phyloP scores from a whole-genome alignment of 495 filamentous ascomycete genomes.

The Talaromyces liani region DNA sequence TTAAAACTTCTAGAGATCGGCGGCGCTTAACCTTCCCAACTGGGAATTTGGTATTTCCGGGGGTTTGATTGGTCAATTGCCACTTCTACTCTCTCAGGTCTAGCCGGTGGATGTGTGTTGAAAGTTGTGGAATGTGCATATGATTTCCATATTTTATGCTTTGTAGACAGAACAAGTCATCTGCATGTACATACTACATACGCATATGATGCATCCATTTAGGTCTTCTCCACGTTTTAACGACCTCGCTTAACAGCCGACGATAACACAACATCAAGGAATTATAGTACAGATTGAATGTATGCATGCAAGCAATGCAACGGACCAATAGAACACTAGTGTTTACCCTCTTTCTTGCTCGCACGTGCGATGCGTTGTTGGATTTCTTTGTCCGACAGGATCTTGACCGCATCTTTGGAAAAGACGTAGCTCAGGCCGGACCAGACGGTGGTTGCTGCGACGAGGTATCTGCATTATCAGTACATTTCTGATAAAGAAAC shows the following conservation, averaged over 20 bases:
- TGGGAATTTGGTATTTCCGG: neutral
- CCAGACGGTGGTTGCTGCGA: slow-evolving; percentile 77
- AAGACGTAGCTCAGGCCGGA: slow-evolving; percentile 78
- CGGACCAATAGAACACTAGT: neutral
- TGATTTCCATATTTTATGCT: too few species aligned
- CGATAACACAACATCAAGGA: neutral
- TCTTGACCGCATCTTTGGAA: slow-evolving; percentile 74
- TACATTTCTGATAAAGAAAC: neutral
- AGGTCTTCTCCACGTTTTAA: neutral
- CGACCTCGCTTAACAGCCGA: neutral
- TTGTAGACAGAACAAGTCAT: neutral
- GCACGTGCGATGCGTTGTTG: neutral
- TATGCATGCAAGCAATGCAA: neutral
- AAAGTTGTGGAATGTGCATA: too few species aligned
- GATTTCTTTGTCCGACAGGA: slow-evolving; percentile 31
- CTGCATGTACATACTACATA: neutral
- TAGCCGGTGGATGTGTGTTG: too few species aligned
- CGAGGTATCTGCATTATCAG: slow-evolving; percentile 43
- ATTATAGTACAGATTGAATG: neutral
- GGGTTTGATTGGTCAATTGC: neutral
- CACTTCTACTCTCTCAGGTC: too few species aligned
- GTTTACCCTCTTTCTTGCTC: neutral
- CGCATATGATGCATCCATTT: neutral
- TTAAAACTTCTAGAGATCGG: neutral
- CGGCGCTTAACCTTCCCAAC: neutral